Percentiles rank a stretch among this genome's conserved stretches.
phyloP scores from a whole-genome alignment of 2,329 filamentous ascomycete genomes.

The Fusarium sp. region DNA sequence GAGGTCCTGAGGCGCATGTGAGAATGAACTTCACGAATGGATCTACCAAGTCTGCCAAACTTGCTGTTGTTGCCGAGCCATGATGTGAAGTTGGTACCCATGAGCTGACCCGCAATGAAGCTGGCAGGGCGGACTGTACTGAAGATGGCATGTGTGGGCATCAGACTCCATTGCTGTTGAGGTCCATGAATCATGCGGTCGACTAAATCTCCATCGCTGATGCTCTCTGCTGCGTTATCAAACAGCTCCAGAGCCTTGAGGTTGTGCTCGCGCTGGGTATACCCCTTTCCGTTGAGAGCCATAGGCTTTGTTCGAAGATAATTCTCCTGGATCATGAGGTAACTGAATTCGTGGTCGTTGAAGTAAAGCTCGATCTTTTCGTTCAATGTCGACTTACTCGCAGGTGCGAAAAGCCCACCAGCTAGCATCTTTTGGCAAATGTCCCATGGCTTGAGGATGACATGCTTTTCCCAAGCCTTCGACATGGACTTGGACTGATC shows the following conservation, averaged over 20 bases:
- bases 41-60: constrained; percentile 79
- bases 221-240: constrained; percentile 91
- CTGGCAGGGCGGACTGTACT: constrained; percentile 94
- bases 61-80: constrained; percentile 99
- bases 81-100: constrained; percentile 81
- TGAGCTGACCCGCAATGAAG: constrained; percentile 83
- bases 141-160: constrained; percentile 96
- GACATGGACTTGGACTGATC: constrained; percentile 93
- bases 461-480: constrained; percentile 98
- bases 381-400: constrained; percentile 89
- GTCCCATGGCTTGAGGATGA: constrained; percentile 97
- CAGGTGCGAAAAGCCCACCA: constrained; percentile 84
- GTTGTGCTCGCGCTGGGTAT: constrained; percentile 74
- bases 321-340: constrained; percentile 98
- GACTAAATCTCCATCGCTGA: constrained; percentile 95
- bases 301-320: constrained; percentile 88
- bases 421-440: constrained; percentile 94
- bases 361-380: constrained; percentile 99
- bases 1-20: constrained; percentile 95
- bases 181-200: constrained; percentile 98
- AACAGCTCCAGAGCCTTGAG: constrained; percentile 88
- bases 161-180: constrained; percentile 97
- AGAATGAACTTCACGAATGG: constrained; percentile 92
- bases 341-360: constrained; percentile 98
- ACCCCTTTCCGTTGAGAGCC: constrained; percentile 67